These are phyloP conservation scores for Prunus campanulata DNA, from an alignment of 306 rosid species.

Conservation along the genomic window DNA sequence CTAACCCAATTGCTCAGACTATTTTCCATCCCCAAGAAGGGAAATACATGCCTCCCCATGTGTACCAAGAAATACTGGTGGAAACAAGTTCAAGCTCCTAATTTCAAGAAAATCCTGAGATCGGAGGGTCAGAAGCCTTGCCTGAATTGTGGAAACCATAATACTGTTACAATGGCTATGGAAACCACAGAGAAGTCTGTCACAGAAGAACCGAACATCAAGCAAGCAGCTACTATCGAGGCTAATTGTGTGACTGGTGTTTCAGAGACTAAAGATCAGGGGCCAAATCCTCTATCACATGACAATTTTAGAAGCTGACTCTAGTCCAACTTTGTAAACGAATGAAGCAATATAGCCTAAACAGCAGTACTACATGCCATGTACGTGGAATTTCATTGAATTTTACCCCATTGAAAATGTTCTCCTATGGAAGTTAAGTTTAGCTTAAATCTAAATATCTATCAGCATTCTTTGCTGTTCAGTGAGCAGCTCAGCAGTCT, in stretches of 20 bases:
- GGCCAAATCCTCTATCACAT: too few species aligned
- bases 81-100: not conserved
- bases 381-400: too few species aligned
- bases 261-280: too few species aligned
- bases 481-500: too few species aligned
- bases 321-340: not conserved
- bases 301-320: not conserved
- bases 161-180: not conserved
- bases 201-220: not conserved
- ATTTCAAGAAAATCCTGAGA: too few species aligned
- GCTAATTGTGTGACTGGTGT: too few species aligned
- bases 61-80: constrained; percentile 1
- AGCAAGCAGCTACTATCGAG: not conserved
- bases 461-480: too few species aligned
- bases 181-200: not conserved
- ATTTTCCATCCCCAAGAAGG: not conserved
- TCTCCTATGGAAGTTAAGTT: too few species aligned
- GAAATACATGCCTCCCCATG: constrained; percentile 13
- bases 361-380: not conserved
- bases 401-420: not conserved
- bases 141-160: not conserved
- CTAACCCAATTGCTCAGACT: not conserved
- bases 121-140: too few species aligned
- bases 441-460: too few species aligned
- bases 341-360: not conserved